Evolutionary conservation across 2,329 filamentous ascomycete species (phyloP), one percentile per base, ranked within the genome.

Genomic region (Fusarium ramigenum): DNA sequence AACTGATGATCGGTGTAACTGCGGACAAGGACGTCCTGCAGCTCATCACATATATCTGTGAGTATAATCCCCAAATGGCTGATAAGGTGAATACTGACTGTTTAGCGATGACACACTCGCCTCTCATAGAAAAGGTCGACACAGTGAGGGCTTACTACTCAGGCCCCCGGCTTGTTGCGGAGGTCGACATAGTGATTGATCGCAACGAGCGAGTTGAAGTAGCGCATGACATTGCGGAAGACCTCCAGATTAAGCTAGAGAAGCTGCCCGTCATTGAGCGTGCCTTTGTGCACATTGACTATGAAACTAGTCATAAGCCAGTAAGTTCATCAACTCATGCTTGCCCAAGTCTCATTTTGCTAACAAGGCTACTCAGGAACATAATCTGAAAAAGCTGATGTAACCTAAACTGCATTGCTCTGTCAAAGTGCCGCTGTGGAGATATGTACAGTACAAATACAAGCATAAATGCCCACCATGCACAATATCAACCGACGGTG

Each of bases 271-370:
- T 97, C 80, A 92, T 98, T 14, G 96, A 98, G 87, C 86, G 96
- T 66, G 95, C 95, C 0, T 98, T 97, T 80, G 96, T 98, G 25
- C 96, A 99, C 81, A 95, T 98, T n/a, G 96, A 99, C 82, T 98
- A 97, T 77, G 96, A 98, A 85, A 98, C 95, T 8, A 95, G 92
- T n/a, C 96, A 98, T 82, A 95, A 96, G 81, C 96, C 96, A 0
- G 95, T 34, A 15, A 23, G 47, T 2, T 23, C 30, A 23, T 23
- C 1, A 9, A 8, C 10, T 34, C 4, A 18, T n/a, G 16, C 21
- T 32, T 23, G 18, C 23, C 7, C 15, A 50, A 14, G 21, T 23
- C 15, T 3, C 46, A 12, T 18, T 30, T 49, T 50, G 10, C 47
- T 50, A 9, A 50, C 21, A 4, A 50, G 15, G 23, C 4, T 5